Percentiles rank a stretch among this genome's conserved stretches.
These are phyloP conservation scores for Wickerhamomyces chaumierensis DNA, from an alignment of 805 yeast genomes.

Conservation along the genomic window DNA sequence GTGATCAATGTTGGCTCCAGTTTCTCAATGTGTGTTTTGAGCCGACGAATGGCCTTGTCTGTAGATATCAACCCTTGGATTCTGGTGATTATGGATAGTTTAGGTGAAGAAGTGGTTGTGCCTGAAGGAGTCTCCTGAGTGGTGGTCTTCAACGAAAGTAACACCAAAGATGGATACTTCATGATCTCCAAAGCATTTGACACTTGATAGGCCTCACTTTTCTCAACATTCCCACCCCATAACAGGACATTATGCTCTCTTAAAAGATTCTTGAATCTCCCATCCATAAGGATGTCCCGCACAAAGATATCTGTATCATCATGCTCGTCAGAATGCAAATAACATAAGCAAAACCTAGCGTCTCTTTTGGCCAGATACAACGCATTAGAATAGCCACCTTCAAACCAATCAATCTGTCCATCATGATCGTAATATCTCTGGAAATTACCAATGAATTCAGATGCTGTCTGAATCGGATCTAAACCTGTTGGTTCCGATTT, in stretches of 20 bases:
- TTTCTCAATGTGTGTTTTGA: conserved; percentile 37
- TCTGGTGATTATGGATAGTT: conserved; percentile 48
- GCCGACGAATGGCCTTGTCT: conserved; percentile 29
- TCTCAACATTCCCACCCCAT: conserved; percentile 85
- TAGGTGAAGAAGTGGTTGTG: conserved; percentile 38
- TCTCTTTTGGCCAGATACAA: conserved; percentile 57
- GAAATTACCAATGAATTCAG: conserved; percentile 37
- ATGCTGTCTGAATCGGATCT: conserved; percentile 44
- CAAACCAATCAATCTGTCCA: conserved; percentile 29
- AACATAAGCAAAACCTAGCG: conserved; percentile 62
- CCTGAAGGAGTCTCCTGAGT: conserved; percentile 45
- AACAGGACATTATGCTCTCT: conserved; percentile 42
- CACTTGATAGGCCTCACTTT: conserved; percentile 75
- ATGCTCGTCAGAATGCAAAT: conserved; percentile 62
- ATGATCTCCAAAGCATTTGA: conserved; percentile 64
- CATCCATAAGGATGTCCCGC: conserved; percentile 40
- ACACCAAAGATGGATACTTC: conserved; percentile 72
- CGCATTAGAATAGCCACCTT: conserved; percentile 76
- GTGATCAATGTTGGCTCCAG: conserved; percentile 51
- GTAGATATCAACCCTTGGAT: conserved; percentile 46
- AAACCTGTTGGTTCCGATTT: conserved; percentile 23
- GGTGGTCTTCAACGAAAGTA: conserved; percentile 55
- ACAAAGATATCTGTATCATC: conserved; percentile 48
- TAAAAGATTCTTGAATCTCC: conserved; percentile 34
- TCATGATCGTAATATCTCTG: conserved; percentile 30